Conservation (phyloP, 345 rosid species). For the Eucalyptus globulus region DNA sequence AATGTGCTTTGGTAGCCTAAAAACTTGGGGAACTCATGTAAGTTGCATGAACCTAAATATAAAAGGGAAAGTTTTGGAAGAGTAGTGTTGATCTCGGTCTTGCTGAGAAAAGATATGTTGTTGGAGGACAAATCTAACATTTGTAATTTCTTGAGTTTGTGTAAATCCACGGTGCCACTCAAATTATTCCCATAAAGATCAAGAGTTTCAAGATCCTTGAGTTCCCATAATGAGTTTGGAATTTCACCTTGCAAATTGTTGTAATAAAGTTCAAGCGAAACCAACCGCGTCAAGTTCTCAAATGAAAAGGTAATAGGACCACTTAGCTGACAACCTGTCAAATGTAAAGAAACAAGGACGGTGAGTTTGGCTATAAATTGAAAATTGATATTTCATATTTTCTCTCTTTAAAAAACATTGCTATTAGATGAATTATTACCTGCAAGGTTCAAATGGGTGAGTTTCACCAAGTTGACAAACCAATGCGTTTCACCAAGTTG, state of each 20-base stretch:
- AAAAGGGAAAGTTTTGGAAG: neutral
- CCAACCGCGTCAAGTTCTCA: neutral
- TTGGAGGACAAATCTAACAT: fast-evolving
- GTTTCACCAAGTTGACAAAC: no score
- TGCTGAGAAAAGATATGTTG: neutral
- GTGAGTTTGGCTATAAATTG: neutral
- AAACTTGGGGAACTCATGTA: neutral
- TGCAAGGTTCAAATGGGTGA: neutral
- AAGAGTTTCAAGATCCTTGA: fast-evolving
- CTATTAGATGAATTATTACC: neutral
- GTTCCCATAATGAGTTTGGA: neutral
- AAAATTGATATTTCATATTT: no score
- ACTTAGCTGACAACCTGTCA: neutral
- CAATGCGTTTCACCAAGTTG: no score
- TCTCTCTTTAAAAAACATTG: no score
- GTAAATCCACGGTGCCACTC: neutral
- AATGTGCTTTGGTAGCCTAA: neutral
- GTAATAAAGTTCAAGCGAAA: no score
- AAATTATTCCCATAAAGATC: neutral
- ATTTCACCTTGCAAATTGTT: no score
- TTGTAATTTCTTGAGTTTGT: neutral
- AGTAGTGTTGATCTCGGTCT: neutral
- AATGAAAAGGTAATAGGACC: neutral
- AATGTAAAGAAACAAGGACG: neutral
- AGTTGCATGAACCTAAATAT: fast-evolving